Conservation (phyloP, 768 basidiomycete species). For the Agrocybe praecox region DNA sequence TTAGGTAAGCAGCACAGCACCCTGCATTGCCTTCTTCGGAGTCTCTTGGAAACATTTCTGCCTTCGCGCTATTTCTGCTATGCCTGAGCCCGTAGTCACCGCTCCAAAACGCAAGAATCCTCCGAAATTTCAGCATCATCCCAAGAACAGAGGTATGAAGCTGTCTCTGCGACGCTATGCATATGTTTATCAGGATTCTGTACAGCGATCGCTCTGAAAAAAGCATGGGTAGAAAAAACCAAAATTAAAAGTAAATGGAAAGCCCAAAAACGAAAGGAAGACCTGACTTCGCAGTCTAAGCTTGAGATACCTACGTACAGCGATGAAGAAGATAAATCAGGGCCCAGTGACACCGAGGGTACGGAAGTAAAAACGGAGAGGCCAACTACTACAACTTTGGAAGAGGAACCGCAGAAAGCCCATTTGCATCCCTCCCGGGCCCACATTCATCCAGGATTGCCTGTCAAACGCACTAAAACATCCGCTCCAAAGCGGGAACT, state of each 20-base stretch:
- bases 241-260: slow-evolving; percentile 84
- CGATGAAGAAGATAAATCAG: slow-evolving; percentile 11
- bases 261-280: slow-evolving; percentile 60
- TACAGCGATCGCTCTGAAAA: slow-evolving; percentile 77
- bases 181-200: slow-evolving; percentile 1
- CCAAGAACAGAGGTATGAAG: slow-evolving; percentile 58
- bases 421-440: slow-evolving; percentile 28
- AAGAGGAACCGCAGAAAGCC: not conserved
- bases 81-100: slow-evolving; percentile 24
- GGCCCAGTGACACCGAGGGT: not conserved
- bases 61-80: slow-evolving; percentile 12
- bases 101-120: slow-evolving; percentile 57
- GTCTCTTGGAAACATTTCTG: slow-evolving; percentile 1
- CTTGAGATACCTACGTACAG: slow-evolving; percentile 20
- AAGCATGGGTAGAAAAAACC: slow-evolving; percentile 74
- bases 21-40: slow-evolving; percentile 12
- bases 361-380: not conserved
- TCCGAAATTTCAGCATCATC: slow-evolving; percentile 72
- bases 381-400: not conserved
- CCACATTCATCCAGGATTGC: slow-evolving; percentile 26
- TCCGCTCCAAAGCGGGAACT: not conserved
- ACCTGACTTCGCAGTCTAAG: slow-evolving; percentile 18
- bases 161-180: not conserved
- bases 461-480: slow-evolving; percentile 14
- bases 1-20: slow-evolving; percentile 30